Evolutionary conservation across 495 filamentous ascomycete genomes (phyloP), one percentile per base, ranked within the genome.

Genomic region (Lichenothelia convexa): DNA sequence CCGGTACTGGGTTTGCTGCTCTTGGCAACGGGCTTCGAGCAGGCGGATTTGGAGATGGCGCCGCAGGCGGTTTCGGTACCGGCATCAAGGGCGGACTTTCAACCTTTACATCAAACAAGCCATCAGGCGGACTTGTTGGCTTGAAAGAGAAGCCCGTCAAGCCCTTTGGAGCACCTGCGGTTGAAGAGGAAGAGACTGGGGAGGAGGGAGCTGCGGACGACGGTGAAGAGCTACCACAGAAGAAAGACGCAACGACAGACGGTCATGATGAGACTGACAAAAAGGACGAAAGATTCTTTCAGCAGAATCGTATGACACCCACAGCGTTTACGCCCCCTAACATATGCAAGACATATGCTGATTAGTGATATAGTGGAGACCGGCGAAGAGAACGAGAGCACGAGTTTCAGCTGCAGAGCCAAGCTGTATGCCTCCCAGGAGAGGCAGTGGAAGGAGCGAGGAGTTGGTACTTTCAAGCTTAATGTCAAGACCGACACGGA

Each of bases 401-500:
- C 63, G 9, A 58, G 53, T 53, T 87, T 63, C 56, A 68, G 46
- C 30, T 80, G 47, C 63, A 78, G 64, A 50, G 77, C 78, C 15
- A 91, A 86, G 58, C 66, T 93, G 21, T 93, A 73, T 57, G 36
- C 32, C 22, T 42, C 46, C 13, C 61, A 67, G 21, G 61, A 70
- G 38, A 78, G 76, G 43, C 64, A 65, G n/a, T 93, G 85, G 85
- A 83, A 82, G 47, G 85, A 93, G 55, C 71, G 84, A 18, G 85
- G 85, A 15, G 64, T 73, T 6, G 85, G 85, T 22, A 75, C 70
- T 35, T 67, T 93, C 46, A 86, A 86, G 57, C 64, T 93, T 49
- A 93, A 93, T 46, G 71, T 77, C 17, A n/a, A n/a, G n/a, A n/a
- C n/a, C n/a, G n/a, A n/a, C n/a, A 61, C 13, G 41, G 35, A 22